Conservation (phyloP, 352 stramenopile genomes). For the Globisporangium okanoganense region DNA sequence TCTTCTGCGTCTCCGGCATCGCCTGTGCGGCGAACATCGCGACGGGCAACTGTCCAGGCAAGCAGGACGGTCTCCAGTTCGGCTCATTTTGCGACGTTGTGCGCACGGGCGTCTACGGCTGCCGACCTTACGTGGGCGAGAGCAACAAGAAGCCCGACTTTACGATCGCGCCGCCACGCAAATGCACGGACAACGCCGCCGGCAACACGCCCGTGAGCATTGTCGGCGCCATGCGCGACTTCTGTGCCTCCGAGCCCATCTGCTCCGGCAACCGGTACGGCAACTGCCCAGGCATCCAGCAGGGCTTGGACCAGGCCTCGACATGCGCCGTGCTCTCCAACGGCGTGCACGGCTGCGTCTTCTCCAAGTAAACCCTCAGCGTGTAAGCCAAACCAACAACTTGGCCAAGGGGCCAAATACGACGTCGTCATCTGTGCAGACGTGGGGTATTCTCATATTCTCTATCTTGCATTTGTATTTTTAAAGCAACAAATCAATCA, state of each 20-base stretch:
- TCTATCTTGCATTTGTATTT: too few species aligned
- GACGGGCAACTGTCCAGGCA: slow-evolving; percentile 3
- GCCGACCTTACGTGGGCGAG: neutral
- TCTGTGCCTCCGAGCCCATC: slow-evolving; percentile 1
- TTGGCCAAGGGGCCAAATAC: too few species aligned
- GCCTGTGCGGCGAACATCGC: slow-evolving; percentile 9
- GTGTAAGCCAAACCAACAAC: too few species aligned
- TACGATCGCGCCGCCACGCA: neutral
- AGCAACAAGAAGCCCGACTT: neutral
- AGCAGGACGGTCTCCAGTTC: slow-evolving; percentile 2
- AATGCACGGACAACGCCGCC: neutral
- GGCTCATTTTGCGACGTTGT: slow-evolving; percentile 5
- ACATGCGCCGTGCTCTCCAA: neutral
- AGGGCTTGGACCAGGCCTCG: neutral
- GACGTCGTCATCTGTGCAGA: too few species aligned
- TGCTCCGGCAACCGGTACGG: neutral
- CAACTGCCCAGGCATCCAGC: slow-evolving; percentile 10
- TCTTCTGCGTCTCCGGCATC: neutral
- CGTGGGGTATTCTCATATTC: too few species aligned
- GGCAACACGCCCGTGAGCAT: slow-evolving; percentile 9
- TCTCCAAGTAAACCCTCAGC: neutral
- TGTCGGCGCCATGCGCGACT: slow-evolving; percentile 1
- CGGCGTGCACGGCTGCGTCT: neutral
- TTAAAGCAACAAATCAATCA: too few species aligned
- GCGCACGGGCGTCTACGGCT: slow-evolving; percentile 2